phyloP scores from a whole-genome alignment of 225 moss, liverwort and hornwort genomes.

The Ulota crispa region DNA sequence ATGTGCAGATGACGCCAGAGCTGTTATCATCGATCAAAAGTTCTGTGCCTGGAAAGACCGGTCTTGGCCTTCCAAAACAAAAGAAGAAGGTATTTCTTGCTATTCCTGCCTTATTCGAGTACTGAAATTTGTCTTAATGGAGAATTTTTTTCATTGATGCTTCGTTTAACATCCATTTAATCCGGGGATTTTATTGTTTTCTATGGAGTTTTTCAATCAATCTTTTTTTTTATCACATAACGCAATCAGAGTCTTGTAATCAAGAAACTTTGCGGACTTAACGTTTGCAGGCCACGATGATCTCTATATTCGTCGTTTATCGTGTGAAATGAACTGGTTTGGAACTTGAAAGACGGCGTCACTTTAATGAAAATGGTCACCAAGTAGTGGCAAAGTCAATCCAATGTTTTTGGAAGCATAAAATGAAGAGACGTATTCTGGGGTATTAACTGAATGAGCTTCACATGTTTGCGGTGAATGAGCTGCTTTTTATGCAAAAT shows the following conservation, averaged over 20 bases:
- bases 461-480: conserved; percentile 4
- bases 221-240: neutral
- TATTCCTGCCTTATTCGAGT: conserved; percentile 4
- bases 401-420: neutral
- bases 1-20: conserved; percentile 61
- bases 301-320: conserved; percentile 10
- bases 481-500: conserved; percentile 1
- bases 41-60: conserved; percentile 63
- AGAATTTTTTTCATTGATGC: neutral
- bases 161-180: neutral
- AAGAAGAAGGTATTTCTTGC: conserved; percentile 69
- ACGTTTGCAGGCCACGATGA: neutral
- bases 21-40: conserved; percentile 62
- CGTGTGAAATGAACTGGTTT: neutral
- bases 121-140: neutral
- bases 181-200: neutral
- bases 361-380: neutral
- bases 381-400: conserved; percentile 2
- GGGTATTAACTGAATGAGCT: conserved; percentile 6
- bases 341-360: neutral
- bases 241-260: neutral
- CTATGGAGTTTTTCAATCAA: neutral
- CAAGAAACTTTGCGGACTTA: neutral
- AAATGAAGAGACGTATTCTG: neutral
- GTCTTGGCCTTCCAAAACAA: conserved; percentile 75